Conservation (phyloP, 139 green algal genomes). For the Coelastrella sp. region DNA sequence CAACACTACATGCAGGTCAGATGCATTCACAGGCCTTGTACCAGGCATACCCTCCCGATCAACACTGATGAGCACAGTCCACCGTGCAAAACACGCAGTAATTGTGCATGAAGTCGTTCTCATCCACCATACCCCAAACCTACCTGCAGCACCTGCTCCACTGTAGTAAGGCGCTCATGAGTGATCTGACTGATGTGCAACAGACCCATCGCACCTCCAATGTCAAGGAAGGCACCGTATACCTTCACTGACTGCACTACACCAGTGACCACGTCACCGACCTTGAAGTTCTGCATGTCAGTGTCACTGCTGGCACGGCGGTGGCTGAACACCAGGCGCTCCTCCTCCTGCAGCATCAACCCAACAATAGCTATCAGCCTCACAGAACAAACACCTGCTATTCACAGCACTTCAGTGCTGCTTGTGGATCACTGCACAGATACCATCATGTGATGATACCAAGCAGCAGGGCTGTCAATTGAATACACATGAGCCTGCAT, state of each 20-base stretch:
- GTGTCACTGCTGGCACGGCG: constrained; percentile 54
- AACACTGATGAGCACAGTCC: too few relatives aligned
- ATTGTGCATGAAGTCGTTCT: too few relatives aligned
- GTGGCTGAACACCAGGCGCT: constrained; percentile 92
- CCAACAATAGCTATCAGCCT: background rate
- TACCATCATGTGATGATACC: too few relatives aligned
- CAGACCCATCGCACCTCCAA: constrained; percentile 93
- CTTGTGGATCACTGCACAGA: too few relatives aligned
- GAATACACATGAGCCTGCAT: background rate
- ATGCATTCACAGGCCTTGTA: too few relatives aligned
- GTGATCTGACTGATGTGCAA: constrained; percentile 98
- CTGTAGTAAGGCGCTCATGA: constrained; percentile 89
- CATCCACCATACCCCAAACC: too few relatives aligned
- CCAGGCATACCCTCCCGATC: too few relatives aligned
- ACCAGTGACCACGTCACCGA: constrained; percentile 90
- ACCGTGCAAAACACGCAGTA: too few relatives aligned
- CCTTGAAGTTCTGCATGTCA: constrained; percentile 43
- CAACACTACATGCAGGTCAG: too few relatives aligned
- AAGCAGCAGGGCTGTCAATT: too few relatives aligned
- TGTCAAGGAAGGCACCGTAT: constrained; percentile 98
- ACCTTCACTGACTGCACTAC: constrained; percentile 91
- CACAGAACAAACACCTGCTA: too few relatives aligned
- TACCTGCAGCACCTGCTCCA: constrained; percentile 93
- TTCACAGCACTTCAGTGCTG: too few relatives aligned
- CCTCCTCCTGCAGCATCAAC: constrained; percentile 63